A percentile compares a stretch with the other conserved stretches of the same genome.
phyloP scores from a whole-genome alignment of 169 alveolate genomes.

The Eimeria zaria region DNA sequence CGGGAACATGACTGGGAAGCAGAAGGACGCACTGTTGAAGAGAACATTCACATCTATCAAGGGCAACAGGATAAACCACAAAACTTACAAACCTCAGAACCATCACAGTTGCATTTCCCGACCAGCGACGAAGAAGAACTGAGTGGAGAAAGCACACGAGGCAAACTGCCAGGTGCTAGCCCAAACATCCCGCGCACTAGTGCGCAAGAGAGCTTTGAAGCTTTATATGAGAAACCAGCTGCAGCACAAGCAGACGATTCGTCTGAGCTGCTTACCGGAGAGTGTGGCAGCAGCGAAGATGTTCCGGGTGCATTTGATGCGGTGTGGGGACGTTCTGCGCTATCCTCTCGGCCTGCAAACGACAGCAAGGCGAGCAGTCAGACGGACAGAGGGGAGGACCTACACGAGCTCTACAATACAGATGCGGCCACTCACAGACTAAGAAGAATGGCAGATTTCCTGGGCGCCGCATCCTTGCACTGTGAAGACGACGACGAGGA shows the following conservation, averaged over 20 bases:
- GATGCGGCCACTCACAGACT: neutral
- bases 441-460: slow-evolving; percentile 43
- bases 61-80: neutral
- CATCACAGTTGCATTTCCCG: neutral
- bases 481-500: neutral
- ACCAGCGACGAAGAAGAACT: slow-evolving; percentile 11
- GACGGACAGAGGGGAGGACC: slow-evolving; percentile 1
- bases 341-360: neutral
- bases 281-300: slow-evolving; percentile 3
- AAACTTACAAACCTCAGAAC: neutral
- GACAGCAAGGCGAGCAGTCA: neutral
- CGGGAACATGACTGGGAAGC: slow-evolving; percentile 67
- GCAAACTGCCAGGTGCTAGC: neutral
- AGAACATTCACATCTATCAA: neutral
- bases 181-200: neutral
- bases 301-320: slow-evolving; percentile 62
- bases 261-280: neutral
- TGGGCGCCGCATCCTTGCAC: neutral
- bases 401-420: neutral
- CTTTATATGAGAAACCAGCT: neutral
- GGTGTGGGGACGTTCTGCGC: slow-evolving; percentile 45
- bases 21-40: neutral
- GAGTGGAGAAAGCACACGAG: neutral
- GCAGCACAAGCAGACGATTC: neutral
- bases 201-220: neutral